phyloP scores from a whole-genome alignment of 805 yeast species.

The Saccharomycopsis sp. region DNA sequence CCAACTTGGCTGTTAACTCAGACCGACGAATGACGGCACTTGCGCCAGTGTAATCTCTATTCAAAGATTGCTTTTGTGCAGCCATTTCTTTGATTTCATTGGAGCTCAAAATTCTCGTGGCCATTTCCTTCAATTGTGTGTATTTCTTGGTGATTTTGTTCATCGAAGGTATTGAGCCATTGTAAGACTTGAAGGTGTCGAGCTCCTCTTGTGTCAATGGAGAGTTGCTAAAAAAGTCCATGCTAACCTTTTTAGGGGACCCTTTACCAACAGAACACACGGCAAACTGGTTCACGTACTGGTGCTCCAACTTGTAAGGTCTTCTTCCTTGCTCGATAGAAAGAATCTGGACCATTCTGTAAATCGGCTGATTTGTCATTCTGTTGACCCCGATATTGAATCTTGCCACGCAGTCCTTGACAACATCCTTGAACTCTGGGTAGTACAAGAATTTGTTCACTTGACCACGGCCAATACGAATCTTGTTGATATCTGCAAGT shows the following conservation, averaged over 20 bases:
- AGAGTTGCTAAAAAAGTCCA: conserved; percentile 74
- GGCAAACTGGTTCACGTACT: conserved; percentile 48
- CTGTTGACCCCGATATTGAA: conserved; percentile 71
- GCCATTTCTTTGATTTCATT: conserved; percentile 73
- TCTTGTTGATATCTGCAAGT: conserved; percentile 57
- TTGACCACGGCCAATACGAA: conserved; percentile 69
- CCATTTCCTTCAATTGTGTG: conserved; percentile 52
- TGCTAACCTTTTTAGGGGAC: conserved; percentile 62
- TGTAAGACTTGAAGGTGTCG: conserved; percentile 52
- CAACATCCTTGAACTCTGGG: conserved; percentile 65
- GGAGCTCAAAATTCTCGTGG: conserved; percentile 57
- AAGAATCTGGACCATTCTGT: conserved; percentile 77
- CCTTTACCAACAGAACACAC: conserved; percentile 76
- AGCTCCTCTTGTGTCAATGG: conserved; percentile 65
- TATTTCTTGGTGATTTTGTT: conserved; percentile 59
- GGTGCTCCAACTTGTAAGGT: conserved; percentile 42
- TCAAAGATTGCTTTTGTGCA: conserved; percentile 52
- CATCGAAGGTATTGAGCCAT: conserved; percentile 51
- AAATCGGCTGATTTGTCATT: conserved; percentile 52
- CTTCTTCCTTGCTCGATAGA: conserved; percentile 42
- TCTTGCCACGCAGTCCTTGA: conserved; percentile 70
- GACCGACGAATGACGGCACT: conserved; percentile 73
- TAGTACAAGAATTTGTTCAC: conserved; percentile 70
- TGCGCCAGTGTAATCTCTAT: conserved; percentile 49
- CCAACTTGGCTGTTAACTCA: conserved; percentile 60